Evolutionary conservation across 2,329 filamentous ascomycete species (phyloP).

Genomic region (Claviceps fusiformis): DNA sequence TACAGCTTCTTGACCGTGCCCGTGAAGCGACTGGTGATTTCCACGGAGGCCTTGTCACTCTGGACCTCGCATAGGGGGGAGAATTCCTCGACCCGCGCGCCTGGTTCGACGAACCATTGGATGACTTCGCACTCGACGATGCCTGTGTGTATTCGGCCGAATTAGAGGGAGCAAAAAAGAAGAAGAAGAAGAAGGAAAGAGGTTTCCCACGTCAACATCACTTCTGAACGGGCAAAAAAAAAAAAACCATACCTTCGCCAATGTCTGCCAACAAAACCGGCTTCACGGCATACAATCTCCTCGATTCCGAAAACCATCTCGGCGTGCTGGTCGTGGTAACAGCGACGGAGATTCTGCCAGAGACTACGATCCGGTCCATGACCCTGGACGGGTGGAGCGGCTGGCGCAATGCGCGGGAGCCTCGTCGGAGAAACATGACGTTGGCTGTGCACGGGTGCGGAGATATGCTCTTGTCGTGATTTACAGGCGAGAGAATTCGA

Average conservation of each 20-base stretch:
- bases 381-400: slow-evolving; percentile 36
- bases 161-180: too few relatives aligned
- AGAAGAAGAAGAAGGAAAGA: too few relatives aligned
- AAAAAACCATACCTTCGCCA: slow-evolving; percentile 52
- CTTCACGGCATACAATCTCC: slow-evolving; percentile 46
- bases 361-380: too few relatives aligned
- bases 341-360: slow-evolving; percentile 15
- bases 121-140: slow-evolving; percentile 98
- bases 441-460: neutral
- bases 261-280: slow-evolving; percentile 76
- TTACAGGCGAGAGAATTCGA: too few relatives aligned
- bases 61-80: slow-evolving; percentile 96
- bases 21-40: slow-evolving; percentile 93
- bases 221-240: too few relatives aligned
- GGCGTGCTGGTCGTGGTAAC: slow-evolving; percentile 16
- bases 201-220: neutral
- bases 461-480: too few relatives aligned
- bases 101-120: slow-evolving; percentile 97
- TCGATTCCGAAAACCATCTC: slow-evolving; percentile 38
- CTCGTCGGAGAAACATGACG: slow-evolving; percentile 41
- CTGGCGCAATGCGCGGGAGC: slow-evolving; percentile 34
- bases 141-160: slow-evolving; percentile 34
- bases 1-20: slow-evolving; percentile 93
- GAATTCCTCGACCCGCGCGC: slow-evolving; percentile 92
- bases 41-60: slow-evolving; percentile 80